phyloP scores from a whole-genome alignment of 441 rosid species.

The Pelargonium australe region DNA sequence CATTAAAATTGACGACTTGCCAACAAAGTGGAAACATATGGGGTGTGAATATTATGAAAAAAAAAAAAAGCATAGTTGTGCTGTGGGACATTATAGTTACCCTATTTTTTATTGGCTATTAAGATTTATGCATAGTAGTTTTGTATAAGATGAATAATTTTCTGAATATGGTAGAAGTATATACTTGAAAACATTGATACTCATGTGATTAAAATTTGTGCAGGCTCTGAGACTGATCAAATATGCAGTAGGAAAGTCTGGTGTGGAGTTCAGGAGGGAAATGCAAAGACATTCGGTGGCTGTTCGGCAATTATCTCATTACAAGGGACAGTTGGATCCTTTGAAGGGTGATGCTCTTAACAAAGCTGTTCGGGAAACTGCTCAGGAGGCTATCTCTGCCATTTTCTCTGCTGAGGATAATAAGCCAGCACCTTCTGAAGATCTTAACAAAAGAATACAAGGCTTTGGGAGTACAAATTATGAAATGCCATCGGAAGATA shows the following conservation, averaged over 20 bases:
- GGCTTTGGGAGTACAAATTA: conserved; percentile 90
- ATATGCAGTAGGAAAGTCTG: conserved; percentile 85
- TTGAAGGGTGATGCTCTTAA: conserved; percentile 92
- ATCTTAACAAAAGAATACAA: conserved; percentile 64
- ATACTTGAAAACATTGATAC: conserved; percentile 10
- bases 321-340: conserved; percentile 80
- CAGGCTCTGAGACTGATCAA: conserved; percentile 92
- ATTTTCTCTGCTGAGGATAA: conserved; percentile 74
- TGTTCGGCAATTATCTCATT: conserved; percentile 76
- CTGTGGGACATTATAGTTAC: no score
- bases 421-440: conserved; percentile 55
- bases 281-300: conserved; percentile 94
- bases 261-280: conserved; percentile 85
- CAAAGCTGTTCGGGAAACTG: conserved; percentile 89
- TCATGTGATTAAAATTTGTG: conserved; percentile 22
- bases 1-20: no score
- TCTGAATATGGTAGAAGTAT: neutral
- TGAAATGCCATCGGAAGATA: conserved; percentile 71
- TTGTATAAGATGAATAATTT: neutral
- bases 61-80: no score
- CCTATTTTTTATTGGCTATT: neutral
- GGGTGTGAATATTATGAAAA: no score
- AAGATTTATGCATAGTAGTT: neutral
- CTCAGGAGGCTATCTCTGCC: conserved; percentile 83
- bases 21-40: no score